These are phyloP conservation scores for Psilocybe cubensis DNA, from an alignment of 768 basidiomycete genomes.

Conservation along the genomic window DNA sequence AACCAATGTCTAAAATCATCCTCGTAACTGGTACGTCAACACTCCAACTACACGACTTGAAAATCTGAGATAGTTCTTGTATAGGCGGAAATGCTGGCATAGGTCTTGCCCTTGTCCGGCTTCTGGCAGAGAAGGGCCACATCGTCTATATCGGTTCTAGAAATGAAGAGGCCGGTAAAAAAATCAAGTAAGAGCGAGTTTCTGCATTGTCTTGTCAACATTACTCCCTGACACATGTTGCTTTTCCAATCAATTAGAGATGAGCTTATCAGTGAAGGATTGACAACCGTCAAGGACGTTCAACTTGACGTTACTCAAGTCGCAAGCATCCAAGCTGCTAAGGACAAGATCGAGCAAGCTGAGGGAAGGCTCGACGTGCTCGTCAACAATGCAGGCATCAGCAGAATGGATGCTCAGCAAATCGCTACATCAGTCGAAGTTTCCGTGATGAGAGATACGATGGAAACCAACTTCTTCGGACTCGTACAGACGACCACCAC, in stretches of 20 bases:
- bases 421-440: constrained; percentile 36
- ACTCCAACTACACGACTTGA: neutral
- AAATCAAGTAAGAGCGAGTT: constrained; percentile 42
- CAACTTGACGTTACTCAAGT: constrained; percentile 43
- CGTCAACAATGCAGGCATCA: constrained; percentile 48
- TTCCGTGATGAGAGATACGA: constrained; percentile 35
- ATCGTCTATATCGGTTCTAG: constrained; percentile 47
- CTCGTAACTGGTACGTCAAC: constrained; percentile 42
- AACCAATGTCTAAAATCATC: constrained; percentile 38
- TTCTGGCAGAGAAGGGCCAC: constrained; percentile 45
- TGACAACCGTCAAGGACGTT: constrained; percentile 35
- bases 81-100: constrained; percentile 49
- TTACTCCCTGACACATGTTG: neutral
- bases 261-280: constrained; percentile 32
- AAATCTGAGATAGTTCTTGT: neutral
- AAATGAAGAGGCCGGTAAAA: constrained; percentile 40
- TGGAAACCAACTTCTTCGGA: constrained; percentile 50
- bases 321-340: constrained; percentile 37
- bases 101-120: constrained; percentile 46
- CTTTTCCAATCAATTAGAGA: too few relatives aligned
- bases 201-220: neutral
- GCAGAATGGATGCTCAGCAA: constrained; percentile 25
- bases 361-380: constrained; percentile 48
- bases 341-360: constrained; percentile 35
- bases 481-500: constrained; percentile 43